Evolutionary conservation across 2,329 filamentous ascomycete species (phyloP).

Genomic region (Magnaporthiopsis poae): DNA sequence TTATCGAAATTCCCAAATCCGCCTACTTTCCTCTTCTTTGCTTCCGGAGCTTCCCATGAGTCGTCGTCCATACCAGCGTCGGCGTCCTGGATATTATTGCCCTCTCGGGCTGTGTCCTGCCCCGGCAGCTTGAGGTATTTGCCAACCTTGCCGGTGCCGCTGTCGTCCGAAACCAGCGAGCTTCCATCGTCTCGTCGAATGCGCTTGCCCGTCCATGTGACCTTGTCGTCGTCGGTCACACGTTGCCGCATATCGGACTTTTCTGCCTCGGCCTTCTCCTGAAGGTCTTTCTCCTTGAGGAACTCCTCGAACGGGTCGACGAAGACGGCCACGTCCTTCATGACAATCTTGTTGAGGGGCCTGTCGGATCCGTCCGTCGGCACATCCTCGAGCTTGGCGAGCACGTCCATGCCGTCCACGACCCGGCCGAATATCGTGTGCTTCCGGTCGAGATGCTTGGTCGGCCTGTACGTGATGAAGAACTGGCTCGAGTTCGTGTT

Average conservation of each 20-base stretch:
- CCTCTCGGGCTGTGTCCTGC: constrained; percentile 12
- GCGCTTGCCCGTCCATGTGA: constrained; percentile 93
- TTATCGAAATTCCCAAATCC: constrained; percentile 93
- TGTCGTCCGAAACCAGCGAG: constrained; percentile 20
- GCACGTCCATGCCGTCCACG: constrained; percentile 62
- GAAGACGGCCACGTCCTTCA: constrained; percentile 75
- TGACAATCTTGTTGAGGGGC: constrained; percentile 67
- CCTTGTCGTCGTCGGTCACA: constrained; percentile 75
- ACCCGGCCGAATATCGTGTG: constrained; percentile 93
- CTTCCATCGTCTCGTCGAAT: constrained; percentile 40
- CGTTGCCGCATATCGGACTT: constrained; percentile 56
- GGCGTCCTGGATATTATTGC: constrained; percentile 33
- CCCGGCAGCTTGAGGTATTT: constrained; percentile 64
- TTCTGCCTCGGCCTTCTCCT: constrained; percentile 47
- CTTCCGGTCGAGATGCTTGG: constrained; percentile 81
- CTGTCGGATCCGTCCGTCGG: constrained; percentile 66
- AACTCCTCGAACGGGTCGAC: constrained; percentile 96
- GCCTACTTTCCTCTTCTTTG: constrained; percentile 67
- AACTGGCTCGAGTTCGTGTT: constrained; percentile 94
- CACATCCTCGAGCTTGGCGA: constrained; percentile 67
- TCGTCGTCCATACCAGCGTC: neutral
- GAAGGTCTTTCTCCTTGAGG: constrained; percentile 59
- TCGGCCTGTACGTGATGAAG: constrained; percentile 81
- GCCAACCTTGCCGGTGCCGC: constrained; percentile 56
- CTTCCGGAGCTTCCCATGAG: constrained; percentile 57